phyloP scores from a whole-genome alignment of 345 rosid species.

The Melastoma malabathricum region DNA sequence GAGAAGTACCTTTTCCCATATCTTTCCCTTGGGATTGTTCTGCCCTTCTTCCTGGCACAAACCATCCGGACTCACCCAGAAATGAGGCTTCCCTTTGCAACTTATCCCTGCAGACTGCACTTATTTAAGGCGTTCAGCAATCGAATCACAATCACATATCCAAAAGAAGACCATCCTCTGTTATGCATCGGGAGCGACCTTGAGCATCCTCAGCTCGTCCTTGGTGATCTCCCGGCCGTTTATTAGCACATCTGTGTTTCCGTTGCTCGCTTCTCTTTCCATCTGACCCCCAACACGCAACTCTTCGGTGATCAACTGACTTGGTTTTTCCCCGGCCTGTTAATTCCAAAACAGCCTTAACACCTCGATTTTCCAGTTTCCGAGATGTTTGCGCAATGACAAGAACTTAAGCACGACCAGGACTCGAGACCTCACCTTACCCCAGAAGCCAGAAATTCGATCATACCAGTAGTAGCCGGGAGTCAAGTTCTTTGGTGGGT shows the following conservation, averaged over 20 bases:
- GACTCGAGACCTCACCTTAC: constrained; percentile 41
- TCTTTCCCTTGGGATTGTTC: constrained; percentile 24
- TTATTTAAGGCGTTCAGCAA: constrained; percentile 6
- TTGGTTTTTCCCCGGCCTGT: constrained; percentile 73
- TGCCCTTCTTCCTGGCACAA: constrained; percentile 69
- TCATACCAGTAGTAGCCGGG: constrained; percentile 91
- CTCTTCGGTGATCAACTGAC: constrained; percentile 52
- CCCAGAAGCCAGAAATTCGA: constrained; percentile 75
- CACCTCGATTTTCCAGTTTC: background rate
- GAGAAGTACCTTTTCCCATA: constrained; percentile 55
- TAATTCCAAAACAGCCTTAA: constrained; percentile 11
- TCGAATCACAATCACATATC: constrained; percentile 5
- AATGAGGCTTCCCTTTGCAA: constrained; percentile 57
- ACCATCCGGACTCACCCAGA: constrained; percentile 63
- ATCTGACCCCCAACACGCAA: constrained; percentile 42
- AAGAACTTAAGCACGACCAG: too few relatives aligned
- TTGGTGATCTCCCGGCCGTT: constrained; percentile 61
- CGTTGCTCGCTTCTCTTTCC: constrained; percentile 45
- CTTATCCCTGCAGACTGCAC: constrained; percentile 48
- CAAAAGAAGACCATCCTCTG: constrained; percentile 5
- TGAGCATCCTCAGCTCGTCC: constrained; percentile 47
- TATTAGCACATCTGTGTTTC: constrained; percentile 43
- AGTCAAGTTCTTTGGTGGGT: constrained; percentile 62
- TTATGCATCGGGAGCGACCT: constrained; percentile 28
- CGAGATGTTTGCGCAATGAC: too few relatives aligned